These are phyloP conservation scores for Chrysanthemum seticuspe DNA, from an alignment of 129 eudicot species.

Conservation along the genomic window DNA sequence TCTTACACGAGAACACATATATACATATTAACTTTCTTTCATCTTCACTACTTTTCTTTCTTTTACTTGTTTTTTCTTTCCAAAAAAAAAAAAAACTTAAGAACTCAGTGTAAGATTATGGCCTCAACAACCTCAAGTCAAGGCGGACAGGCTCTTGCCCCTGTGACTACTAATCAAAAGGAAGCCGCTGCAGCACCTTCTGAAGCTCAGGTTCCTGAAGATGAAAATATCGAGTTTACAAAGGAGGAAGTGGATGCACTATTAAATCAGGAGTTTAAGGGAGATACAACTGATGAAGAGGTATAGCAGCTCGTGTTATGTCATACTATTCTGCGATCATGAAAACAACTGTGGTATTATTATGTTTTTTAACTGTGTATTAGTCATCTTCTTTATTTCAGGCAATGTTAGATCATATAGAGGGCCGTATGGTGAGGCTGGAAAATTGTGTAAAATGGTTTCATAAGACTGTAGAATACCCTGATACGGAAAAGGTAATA, in stretches of 20 bases:
- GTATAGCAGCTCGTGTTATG: slow-evolving; percentile 29
- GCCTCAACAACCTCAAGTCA: no score
- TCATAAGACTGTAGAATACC: slow-evolving; percentile 37
- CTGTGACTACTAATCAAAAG: slow-evolving; percentile 14
- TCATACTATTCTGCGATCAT: slow-evolving; percentile 22
- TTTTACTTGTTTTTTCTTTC: no score
- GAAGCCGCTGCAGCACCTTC: slow-evolving; percentile 30
- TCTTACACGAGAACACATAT: no score
- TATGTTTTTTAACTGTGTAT: not conserved
- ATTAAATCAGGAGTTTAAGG: slow-evolving; percentile 46
- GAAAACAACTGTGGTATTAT: slow-evolving; percentile 43
- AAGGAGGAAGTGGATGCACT: slow-evolving; percentile 51
- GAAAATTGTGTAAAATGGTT: slow-evolving; percentile 58
- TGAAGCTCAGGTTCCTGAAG: slow-evolving; percentile 34
- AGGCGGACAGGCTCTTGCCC: slow-evolving; percentile 34
- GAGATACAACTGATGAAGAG: slow-evolving; percentile 52
- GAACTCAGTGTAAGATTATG: no score
- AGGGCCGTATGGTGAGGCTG: slow-evolving; percentile 35
- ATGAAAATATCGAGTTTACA: slow-evolving; percentile 33
- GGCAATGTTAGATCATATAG: slow-evolving; percentile 41
- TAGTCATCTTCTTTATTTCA: slow-evolving; percentile 10
- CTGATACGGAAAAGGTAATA: slow-evolving; percentile 41
- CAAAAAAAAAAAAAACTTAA: no score
- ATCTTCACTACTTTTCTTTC: no score
- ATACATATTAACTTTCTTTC: no score